These are phyloP conservation scores for Nectriaceae sp. DNA, from an alignment of 2,329 filamentous ascomycete species.

Conservation along the genomic window DNA sequence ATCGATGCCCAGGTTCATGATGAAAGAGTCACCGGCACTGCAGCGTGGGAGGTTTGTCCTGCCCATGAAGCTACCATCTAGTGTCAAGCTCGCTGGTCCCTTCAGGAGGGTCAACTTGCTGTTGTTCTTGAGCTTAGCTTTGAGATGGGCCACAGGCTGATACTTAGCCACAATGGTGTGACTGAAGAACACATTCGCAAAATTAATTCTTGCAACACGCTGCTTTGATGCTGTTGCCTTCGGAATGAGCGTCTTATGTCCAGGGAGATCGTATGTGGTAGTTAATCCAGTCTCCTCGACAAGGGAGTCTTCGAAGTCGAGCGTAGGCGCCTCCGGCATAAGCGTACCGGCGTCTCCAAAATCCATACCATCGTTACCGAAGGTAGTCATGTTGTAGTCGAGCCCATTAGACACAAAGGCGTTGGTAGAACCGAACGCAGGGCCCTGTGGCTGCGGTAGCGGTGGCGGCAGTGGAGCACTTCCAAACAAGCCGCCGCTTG, in stretches of 20 bases:
- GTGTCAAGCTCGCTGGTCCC: conserved; percentile 57
- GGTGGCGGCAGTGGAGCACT: too few relatives aligned
- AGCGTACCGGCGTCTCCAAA: conserved; percentile 33
- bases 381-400: background rate
- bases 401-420: background rate
- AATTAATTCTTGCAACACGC: conserved; percentile 57
- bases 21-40: conserved; percentile 54
- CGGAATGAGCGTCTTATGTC: conserved; percentile 56
- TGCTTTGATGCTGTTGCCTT: conserved; percentile 55
- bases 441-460: background rate
- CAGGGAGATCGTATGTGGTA: conserved; percentile 62
- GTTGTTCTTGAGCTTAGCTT: conserved; percentile 56
- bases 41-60: conserved; percentile 57
- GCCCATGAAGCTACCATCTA: conserved; percentile 66
- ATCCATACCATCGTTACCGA: background rate
- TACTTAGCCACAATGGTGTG: conserved; percentile 64
- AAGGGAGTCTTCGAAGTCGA: conserved; percentile 47
- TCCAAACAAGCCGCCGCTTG: background rate
- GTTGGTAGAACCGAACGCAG: background rate
- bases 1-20: conserved; percentile 60
- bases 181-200: conserved; percentile 53
- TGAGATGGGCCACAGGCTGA: conserved; percentile 60
- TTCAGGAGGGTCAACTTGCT: conserved; percentile 57
- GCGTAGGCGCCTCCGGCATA: conserved; percentile 32
- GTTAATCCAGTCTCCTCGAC: conserved; percentile 63